Conservation (phyloP, 1,284 basidiomycete genomes). For the Pseudozyma tsukubaensis region DNA sequence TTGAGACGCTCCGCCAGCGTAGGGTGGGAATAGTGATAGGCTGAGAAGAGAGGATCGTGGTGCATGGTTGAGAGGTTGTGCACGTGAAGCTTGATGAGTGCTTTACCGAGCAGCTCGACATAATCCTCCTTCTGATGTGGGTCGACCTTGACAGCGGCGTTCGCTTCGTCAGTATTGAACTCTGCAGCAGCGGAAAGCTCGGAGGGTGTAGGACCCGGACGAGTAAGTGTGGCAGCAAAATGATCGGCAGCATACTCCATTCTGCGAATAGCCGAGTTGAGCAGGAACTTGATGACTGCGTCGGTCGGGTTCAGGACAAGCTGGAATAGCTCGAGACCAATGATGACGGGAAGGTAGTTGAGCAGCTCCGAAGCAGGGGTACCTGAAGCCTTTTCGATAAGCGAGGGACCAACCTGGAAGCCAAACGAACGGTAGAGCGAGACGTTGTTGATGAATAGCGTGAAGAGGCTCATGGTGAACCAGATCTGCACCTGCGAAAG, state of each 20-base stretch:
- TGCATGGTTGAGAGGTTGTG: constrained; percentile 68
- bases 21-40: constrained; percentile 66
- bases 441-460: constrained; percentile 85
- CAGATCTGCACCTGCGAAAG: constrained; percentile 89
- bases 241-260: constrained; percentile 66
- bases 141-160: constrained; percentile 28
- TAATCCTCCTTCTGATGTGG: constrained; percentile 57
- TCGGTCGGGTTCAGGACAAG: constrained; percentile 63
- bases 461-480: constrained; percentile 86
- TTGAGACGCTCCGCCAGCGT: constrained; percentile 63
- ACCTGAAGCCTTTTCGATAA: constrained; percentile 35
- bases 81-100: constrained; percentile 66
- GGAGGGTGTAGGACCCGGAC: constrained; percentile 46
- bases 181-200: constrained; percentile 49
- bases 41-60: constrained; percentile 65
- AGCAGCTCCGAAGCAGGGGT: constrained; percentile 25
- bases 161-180: constrained; percentile 31
- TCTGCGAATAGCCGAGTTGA: constrained; percentile 59
- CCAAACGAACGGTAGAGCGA: constrained; percentile 86
- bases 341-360: constrained; percentile 62
- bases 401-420: constrained; percentile 72
- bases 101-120: constrained; percentile 55
- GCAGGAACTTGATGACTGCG: constrained; percentile 61
- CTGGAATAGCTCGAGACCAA: constrained; percentile 67
- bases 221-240: constrained; percentile 53